Evolutionary conservation across 768 basidiomycete genomes (phyloP), one percentile per base, ranked within the genome.

Genomic region (Termitomyces bulborhizus): DNA sequence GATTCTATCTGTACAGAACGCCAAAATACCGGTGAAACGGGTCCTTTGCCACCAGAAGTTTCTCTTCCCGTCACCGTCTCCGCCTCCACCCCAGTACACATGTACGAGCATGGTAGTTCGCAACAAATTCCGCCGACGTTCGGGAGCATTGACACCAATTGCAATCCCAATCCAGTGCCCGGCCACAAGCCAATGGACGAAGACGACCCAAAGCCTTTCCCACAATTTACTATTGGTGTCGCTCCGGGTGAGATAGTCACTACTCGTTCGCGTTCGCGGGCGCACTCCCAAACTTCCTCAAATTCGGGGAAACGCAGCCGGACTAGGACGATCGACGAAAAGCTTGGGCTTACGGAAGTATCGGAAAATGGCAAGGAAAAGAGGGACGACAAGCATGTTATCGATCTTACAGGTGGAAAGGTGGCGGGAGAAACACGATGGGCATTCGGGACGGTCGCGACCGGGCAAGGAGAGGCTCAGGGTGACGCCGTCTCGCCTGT

Each of bases 401-500:
- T 72, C 18, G 75, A 75, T 53, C 56, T 69, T 57, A 71, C 68
- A 7, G 68, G 65, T 29, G 48, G 44, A 60, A 62, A 39, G 65
- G 65, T 34, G 44, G 32, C 32, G 45, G 46, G 51, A 29, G 66
- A 64, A 37, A 53, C 52, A 45, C 82, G 76, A 64, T 84, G 81
- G 83, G 76, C 78, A 64, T 85, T 85, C 63, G 84, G 84, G 16
- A 78, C 79, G 59, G 41, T 46, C 49, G 37, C 6, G 48, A 26
- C 47, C 52, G 21, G 26, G 27, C 18, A 36, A 37, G 47, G 7
- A 42, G 37, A 26, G 29, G 18, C 16, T 6, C 11, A 18, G 29
- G 37, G 13, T 21, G 16, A 26, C 29, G 26, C 37, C 11, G 7
- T 29, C 16, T 51, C 40, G 13, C 7, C 27, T 12, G 29, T 18